A percentile compares a stretch with the other conserved stretches of the same genome.
These are phyloP conservation scores for Neurospora crassa DNA, from an alignment of 2,329 filamentous ascomycete genomes.

Conservation along the genomic window DNA sequence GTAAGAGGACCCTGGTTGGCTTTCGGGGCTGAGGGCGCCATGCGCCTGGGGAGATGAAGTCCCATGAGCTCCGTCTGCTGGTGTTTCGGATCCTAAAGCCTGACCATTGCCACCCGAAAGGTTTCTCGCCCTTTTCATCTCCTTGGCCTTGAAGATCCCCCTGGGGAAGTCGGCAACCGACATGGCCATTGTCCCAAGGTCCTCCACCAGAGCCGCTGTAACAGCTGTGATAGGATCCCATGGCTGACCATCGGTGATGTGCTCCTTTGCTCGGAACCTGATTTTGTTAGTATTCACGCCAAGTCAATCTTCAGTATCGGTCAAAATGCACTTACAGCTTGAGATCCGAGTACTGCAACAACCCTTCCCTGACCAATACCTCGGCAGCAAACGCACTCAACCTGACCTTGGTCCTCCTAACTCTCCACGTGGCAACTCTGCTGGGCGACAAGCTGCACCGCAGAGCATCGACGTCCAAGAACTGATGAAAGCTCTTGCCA, in stretches of 20 bases:
- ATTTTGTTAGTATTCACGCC: slow-evolving; percentile 5
- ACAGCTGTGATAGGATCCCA: slow-evolving; percentile 72
- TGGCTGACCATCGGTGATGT: slow-evolving; percentile 69
- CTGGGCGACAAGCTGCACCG: slow-evolving; percentile 61
- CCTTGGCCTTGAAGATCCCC: slow-evolving; percentile 38
- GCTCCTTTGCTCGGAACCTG: slow-evolving; percentile 49
- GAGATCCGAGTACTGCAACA: slow-evolving; percentile 59
- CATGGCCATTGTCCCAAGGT: slow-evolving; percentile 72
- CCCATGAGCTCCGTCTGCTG: background rate
- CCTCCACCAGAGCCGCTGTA: slow-evolving; percentile 69
- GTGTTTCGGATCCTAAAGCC: background rate
- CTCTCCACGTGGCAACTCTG: slow-evolving; percentile 63
- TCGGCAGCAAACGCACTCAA: slow-evolving; percentile 66
- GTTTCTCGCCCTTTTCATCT: slow-evolving; percentile 5
- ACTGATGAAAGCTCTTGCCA: slow-evolving; percentile 60
- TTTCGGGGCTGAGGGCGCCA: background rate
- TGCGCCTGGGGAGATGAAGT: background rate
- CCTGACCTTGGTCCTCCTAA: slow-evolving; percentile 56
- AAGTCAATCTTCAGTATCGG: background rate
- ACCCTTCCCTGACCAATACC: slow-evolving; percentile 53
- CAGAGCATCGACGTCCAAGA: slow-evolving; percentile 55
- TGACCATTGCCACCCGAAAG: slow-evolving; percentile 1
- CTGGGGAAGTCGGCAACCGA: slow-evolving; percentile 66
- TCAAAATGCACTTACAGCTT: slow-evolving; percentile 48
- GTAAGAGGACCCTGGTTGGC: background rate